These are phyloP conservation scores for Metarhizium sp. DNA, from an alignment of 2,329 filamentous ascomycete species.

Conservation along the genomic window DNA sequence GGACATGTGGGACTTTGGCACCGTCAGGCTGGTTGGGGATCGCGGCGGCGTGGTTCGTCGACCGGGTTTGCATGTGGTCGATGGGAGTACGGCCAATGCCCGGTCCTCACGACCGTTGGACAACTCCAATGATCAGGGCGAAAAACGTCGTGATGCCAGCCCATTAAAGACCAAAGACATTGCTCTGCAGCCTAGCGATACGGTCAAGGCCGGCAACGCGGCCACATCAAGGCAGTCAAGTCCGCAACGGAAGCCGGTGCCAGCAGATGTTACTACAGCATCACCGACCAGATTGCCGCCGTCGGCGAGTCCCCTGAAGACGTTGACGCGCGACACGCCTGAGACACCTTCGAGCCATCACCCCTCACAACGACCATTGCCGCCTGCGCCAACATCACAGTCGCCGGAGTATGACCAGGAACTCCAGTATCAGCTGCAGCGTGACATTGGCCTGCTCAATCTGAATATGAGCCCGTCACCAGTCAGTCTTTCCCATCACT, in stretches of 20 bases:
- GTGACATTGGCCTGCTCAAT: slow-evolving; percentile 50
- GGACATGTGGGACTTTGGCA: slow-evolving; percentile 98
- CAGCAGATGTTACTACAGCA: slow-evolving; percentile 17
- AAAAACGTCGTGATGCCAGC: slow-evolving; percentile 39
- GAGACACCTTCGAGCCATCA: slow-evolving; percentile 33
- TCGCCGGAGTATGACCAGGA: slow-evolving; percentile 53
- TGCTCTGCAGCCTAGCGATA: slow-evolving; percentile 37
- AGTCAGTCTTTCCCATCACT: slow-evolving; percentile 1
- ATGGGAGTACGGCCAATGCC: slow-evolving; percentile 72
- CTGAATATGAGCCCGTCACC: slow-evolving; percentile 20
- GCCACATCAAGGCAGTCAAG: slow-evolving; percentile 47
- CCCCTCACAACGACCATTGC: slow-evolving; percentile 32
- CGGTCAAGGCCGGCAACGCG: slow-evolving; percentile 41
- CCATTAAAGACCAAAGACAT: slow-evolving; percentile 43
- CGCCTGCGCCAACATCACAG: slow-evolving; percentile 35
- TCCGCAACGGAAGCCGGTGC: slow-evolving; percentile 49
- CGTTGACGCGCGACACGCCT: slow-evolving; percentile 19
- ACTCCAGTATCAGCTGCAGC: slow-evolving; percentile 53
- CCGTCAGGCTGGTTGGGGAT: slow-evolving; percentile 70
- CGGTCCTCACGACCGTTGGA: slow-evolving; percentile 48
- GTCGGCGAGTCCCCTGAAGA: slow-evolving; percentile 33
- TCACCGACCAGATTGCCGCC: slow-evolving; percentile 54
- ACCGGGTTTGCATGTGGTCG: slow-evolving; percentile 60
- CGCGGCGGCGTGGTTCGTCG: slow-evolving; percentile 47
- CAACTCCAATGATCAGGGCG: slow-evolving; percentile 39